Base-by-base conservation (phyloP, 2,329 filamentous ascomycete genomes). In the Ophiostoma populinum region DNA sequence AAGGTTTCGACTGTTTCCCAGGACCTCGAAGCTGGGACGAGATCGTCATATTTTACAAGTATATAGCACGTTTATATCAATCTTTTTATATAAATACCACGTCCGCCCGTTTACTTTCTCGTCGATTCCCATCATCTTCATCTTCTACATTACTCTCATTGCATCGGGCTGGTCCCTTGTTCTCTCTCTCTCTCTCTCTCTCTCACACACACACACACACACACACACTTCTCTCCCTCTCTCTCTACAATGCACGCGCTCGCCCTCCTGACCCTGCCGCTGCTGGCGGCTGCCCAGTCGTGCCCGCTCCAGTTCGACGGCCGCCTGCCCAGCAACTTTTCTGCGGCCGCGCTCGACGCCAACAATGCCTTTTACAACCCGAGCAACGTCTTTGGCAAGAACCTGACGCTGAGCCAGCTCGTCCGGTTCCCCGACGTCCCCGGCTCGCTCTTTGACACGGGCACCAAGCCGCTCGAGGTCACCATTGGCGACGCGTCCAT, bases 401-500 rank as follows among this genome's bases (percentile, higher is more conserved):
- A 61, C 43, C 51, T 70, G 16, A 61, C 55, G 6, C 67, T 64
- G 56, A 62, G 59, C 37, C 45, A 64, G 35, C 57, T 68, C 24
- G 50, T 73, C 20, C 48, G 63, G 38, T 58, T 70, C 34, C 64
- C 63, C 2, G 45, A 50, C 10, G 51, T 53, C 27, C 42, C 49
- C 4, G 37, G 47, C 4, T 63, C 63, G 10, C 44, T 60, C 17
- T 68, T 68, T 43, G 64, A 69, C 34, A 44, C 43, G 12, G 51
- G 53, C 30, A 54, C 56, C 28, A 51, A 58, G 22, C 53, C 68
- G 5, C 43, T 71, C 16, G 65, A 67, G 45, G 62, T 71, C 8
- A 70, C 65, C 26, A 63, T 74, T 48, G 47, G 49, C 39, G 70
- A 75, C 49, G 45, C 60, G 40, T 71, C 67, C 44, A 72, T 76